Evolutionary conservation across 495 filamentous ascomycete species (phyloP), one percentile per base, ranked within the genome.

Genomic region (Tuber brumale): DNA sequence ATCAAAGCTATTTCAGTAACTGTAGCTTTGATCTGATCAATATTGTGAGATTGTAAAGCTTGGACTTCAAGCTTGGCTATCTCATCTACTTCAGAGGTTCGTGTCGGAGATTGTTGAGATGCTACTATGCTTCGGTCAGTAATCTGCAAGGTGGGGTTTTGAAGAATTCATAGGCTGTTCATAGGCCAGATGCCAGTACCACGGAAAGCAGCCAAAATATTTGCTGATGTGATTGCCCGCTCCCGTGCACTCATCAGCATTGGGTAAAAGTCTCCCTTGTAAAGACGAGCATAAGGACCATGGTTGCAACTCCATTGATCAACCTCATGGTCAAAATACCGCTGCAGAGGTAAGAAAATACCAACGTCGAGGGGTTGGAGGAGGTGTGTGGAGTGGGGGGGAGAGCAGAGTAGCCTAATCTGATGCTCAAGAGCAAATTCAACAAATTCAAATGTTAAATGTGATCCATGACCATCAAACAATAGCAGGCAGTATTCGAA

Each of bases 391-490:
- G 77, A 45, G n/a, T 79, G 0, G 72, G 42, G 16, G 69, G 74
- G 45, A 42, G 70, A 3, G 48, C 72, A 79, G 0, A 76, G 72
- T 6, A 39, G 70, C 70, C 1, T 46, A 61, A 61, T 46, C n/a
- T 71, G 45, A 70, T 73, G 73, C 23, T 76, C 48, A 44, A 76
- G 44, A 43, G 57, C 74, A 66, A 74, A 35, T 19, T 46, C 44
- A 46, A 46, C 44, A 46, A 46, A 46, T 18, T 46, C 44, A 46
- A 18, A 46, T 46, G 12, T 69, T 41, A 71, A 43, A 43, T 77
- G 66, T 10, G 72, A 77, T 5, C 44, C 69, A 69, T 77, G 61
- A 4, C 76, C 72, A 48, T 77, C 72, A 44, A 77, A 71, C 23
- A 70, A 71, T 74, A 23, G 71, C 23, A 23, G 74, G 72, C 37